Conservation (phyloP, 495 filamentous ascomycete genomes). For the Sporormia fimetaria region DNA sequence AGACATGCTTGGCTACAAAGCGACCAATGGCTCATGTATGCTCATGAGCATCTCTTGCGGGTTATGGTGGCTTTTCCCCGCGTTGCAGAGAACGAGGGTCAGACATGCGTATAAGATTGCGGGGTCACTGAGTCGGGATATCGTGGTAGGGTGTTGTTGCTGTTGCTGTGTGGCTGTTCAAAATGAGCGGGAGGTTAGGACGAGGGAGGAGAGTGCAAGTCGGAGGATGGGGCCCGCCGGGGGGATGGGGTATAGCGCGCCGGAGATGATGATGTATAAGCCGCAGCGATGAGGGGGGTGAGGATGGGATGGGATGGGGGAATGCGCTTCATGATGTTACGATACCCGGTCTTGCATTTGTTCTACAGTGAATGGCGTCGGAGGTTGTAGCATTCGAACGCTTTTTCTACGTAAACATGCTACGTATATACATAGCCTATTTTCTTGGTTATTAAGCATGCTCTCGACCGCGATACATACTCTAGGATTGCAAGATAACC, state of each 20-base stretch:
- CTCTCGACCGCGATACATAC: too few relatives aligned
- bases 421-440: too few relatives aligned
- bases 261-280: conserved; percentile 23
- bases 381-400: too few relatives aligned
- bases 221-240: conserved; percentile 26
- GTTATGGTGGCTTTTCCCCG: conserved; percentile 24
- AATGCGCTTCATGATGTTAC: too few relatives aligned
- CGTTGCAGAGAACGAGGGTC: conserved; percentile 18
- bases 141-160: conserved; percentile 22
- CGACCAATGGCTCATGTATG: conserved; percentile 23
- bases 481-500: too few relatives aligned
- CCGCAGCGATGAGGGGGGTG: conserved; percentile 11
- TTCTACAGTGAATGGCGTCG: too few relatives aligned
- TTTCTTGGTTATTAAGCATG: too few relatives aligned
- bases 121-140: conserved; percentile 16
- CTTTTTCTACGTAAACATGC: too few relatives aligned
- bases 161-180: conserved; percentile 28
- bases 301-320: too few relatives aligned
- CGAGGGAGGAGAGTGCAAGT: conserved; percentile 24
- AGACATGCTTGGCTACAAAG: conserved; percentile 22
- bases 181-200: conserved; percentile 26
- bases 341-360: too few relatives aligned
- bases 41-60: conserved; percentile 24
- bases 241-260: conserved; percentile 18
- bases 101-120: conserved; percentile 26